A percentile compares a stretch with the other conserved stretches of the same genome.
These are phyloP conservation scores for Arachis hypogaea DNA, from an alignment of 306 rosid genomes.

Conservation along the genomic window DNA sequence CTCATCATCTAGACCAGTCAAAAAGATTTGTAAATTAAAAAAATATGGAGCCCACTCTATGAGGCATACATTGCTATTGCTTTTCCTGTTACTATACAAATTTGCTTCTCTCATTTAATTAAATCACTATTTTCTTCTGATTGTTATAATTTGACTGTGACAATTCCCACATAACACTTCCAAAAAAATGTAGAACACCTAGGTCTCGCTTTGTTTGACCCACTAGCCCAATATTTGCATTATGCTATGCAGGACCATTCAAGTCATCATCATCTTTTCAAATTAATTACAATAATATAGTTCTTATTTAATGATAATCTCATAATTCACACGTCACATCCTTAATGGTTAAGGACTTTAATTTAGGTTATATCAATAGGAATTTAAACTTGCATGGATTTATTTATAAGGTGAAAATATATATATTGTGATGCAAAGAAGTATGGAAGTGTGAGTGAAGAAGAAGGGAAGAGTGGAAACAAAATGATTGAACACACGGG, in stretches of 20 bases:
- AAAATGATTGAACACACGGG: slow-evolving; percentile 60
- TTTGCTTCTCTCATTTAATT: not conserved
- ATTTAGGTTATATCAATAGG: too few species aligned
- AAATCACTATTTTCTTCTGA: not conserved
- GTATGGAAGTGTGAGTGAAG: slow-evolving; percentile 35
- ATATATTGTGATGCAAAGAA: not conserved
- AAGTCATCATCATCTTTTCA: not conserved
- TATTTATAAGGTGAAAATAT: too few species aligned
- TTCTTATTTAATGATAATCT: not conserved
- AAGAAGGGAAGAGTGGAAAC: slow-evolving; percentile 35
- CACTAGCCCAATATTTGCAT: not conserved
- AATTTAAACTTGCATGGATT: too few species aligned
- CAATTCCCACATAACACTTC: slow-evolving; percentile 1
- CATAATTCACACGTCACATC: slow-evolving; percentile 4
- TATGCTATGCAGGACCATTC: not conserved
- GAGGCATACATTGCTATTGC: not conserved
- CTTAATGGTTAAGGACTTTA: not conserved
- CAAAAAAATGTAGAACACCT: not conserved
- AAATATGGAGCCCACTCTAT: not conserved
- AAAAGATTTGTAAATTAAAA: too few species aligned
- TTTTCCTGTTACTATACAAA: not conserved
- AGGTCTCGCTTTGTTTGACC: not conserved
- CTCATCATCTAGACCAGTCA: not conserved
- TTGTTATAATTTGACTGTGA: not conserved
- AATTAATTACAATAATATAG: not conserved